Evolutionary conservation across 2,329 filamentous ascomycete species (phyloP).

Genomic region (Penicillium freii): DNA sequence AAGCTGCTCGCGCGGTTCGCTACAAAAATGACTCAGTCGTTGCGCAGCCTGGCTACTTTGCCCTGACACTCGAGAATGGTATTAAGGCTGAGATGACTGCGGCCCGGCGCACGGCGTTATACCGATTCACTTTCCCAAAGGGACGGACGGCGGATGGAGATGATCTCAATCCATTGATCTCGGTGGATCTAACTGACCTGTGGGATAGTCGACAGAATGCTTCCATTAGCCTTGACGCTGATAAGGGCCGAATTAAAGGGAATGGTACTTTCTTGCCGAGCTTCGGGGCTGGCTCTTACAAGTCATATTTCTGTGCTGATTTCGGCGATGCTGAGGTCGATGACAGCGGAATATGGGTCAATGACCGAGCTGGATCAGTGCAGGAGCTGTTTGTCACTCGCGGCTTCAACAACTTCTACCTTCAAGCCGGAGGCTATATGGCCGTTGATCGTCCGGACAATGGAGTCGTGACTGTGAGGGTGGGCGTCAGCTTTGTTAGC

Average conservation of each 20-base stretch:
- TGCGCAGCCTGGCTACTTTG: constrained; percentile 62
- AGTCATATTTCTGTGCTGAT: constrained; percentile 63
- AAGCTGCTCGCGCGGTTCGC: constrained; percentile 47
- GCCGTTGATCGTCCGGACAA: constrained; percentile 53
- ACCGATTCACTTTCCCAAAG: constrained; percentile 62
- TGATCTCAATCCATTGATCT: constrained; percentile 54
- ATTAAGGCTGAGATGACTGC: constrained; percentile 64
- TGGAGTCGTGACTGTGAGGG: constrained; percentile 57
- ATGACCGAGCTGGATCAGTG: constrained; percentile 56
- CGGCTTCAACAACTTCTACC: constrained; percentile 52
- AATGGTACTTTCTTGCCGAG: constrained; percentile 59
- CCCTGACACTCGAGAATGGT: constrained; percentile 55
- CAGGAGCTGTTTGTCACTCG: constrained; percentile 55
- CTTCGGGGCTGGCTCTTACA: constrained; percentile 61
- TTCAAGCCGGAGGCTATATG: constrained; percentile 62
- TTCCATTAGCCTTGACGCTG: constrained; percentile 52
- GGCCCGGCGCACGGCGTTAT: constrained; percentile 59
- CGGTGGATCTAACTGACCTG: constrained; percentile 63
- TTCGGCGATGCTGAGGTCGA: constrained; percentile 56
- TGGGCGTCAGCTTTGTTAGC: constrained; percentile 67
- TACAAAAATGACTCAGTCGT: constrained; percentile 53
- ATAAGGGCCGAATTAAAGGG: constrained; percentile 59
- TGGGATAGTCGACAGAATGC: constrained; percentile 60
- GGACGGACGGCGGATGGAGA: constrained; percentile 19
- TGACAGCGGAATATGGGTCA: constrained; percentile 60